Evolutionary conservation across 306 rosid species (phyloP).

Genomic region (Begonia masoniana): DNA sequence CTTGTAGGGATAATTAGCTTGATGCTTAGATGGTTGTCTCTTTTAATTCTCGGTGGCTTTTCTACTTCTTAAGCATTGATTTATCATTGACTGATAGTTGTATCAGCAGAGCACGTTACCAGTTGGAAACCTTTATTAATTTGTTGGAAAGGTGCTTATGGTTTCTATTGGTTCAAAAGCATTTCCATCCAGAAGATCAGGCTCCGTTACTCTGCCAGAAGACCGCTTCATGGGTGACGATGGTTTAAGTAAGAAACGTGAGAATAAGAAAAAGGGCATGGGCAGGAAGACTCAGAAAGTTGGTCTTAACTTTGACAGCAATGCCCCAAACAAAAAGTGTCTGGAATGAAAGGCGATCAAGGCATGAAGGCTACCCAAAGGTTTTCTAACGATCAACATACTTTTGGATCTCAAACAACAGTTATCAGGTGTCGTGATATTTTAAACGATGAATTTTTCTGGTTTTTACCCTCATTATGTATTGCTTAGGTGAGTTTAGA

Average conservation of each 20-base stretch:
- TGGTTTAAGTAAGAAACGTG: constrained; percentile 10
- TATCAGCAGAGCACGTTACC: not conserved
- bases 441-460: not conserved
- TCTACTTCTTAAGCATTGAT: not conserved
- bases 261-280: constrained; percentile 27
- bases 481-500: not conserved
- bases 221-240: constrained; percentile 34
- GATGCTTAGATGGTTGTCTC: no score
- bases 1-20: no score
- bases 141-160: constrained; percentile 17
- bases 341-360: constrained; percentile 8
- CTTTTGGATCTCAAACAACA: constrained; percentile 18
- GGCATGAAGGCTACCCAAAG: constrained; percentile 5
- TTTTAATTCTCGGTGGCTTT: not conserved
- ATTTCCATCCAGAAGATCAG: constrained; percentile 19
- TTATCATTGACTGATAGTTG: not conserved
- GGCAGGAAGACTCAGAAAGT: constrained; percentile 26
- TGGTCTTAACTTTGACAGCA: constrained; percentile 15
- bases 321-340: constrained; percentile 11
- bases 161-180: constrained; percentile 45
- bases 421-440: constrained; percentile 35
- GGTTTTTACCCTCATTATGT: not conserved
- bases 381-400: constrained; percentile 8
- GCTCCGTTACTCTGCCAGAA: constrained; percentile 9
- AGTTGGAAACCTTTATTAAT: not conserved